Conservation (phyloP, 805 yeast species). For the Lachancea kluyveri region DNA sequence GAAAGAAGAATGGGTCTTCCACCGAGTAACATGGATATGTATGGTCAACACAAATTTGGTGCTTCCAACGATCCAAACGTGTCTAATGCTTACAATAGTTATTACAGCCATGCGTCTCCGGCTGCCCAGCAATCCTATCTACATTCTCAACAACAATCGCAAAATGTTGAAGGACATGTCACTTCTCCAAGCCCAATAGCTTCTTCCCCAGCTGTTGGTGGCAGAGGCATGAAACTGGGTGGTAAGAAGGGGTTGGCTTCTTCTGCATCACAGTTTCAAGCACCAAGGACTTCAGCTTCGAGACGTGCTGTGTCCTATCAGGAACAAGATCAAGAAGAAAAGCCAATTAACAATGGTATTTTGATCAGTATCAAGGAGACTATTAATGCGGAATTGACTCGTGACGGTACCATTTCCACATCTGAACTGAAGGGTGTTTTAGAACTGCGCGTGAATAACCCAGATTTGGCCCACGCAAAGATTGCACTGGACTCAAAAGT, state of each 20-base stretch:
- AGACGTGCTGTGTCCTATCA: conserved; percentile 12
- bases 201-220: conserved; percentile 13
- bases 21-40: conserved; percentile 25
- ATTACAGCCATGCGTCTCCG: conserved; percentile 32
- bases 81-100: conserved; percentile 34
- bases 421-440: conserved; percentile 88
- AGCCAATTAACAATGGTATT: conserved; percentile 62
- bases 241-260: conserved; percentile 8
- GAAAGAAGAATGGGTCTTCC: conserved; percentile 30
- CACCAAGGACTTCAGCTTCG: conserved; percentile 13
- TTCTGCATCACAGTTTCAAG: conserved; percentile 8
- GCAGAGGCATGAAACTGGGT: conserved; percentile 27
- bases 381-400: conserved; percentile 65
- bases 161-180: conserved; percentile 12
- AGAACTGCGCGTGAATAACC: conserved; percentile 77
- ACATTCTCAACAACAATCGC: conserved; percentile 9
- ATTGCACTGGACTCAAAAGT: conserved; percentile 50
- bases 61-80: conserved; percentile 29
- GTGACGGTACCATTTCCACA: conserved; percentile 70
- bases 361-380: conserved; percentile 73
- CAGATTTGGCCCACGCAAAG: conserved; percentile 61
- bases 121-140: conserved; percentile 33
- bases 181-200: background rate
- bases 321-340: conserved; percentile 22
- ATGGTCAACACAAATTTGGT: conserved; percentile 16